Conservation (phyloP, 1,284 basidiomycete species). For the Uromyces viciae-fabae region DNA sequence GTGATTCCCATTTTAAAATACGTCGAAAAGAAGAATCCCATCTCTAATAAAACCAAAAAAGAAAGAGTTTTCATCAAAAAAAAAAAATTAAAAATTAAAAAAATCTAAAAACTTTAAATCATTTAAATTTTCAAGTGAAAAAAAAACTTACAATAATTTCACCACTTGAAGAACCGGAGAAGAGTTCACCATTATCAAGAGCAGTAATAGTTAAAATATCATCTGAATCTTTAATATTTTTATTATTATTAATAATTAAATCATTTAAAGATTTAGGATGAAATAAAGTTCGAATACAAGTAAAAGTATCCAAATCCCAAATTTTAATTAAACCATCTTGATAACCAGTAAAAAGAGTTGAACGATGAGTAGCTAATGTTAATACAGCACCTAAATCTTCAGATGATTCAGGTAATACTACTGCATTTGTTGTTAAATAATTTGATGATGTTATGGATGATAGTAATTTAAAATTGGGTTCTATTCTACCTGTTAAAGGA, state of each 20-base stretch:
- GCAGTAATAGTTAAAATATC: conserved; percentile 42
- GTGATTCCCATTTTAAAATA: conserved; percentile 32
- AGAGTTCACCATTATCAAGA: conserved; percentile 44
- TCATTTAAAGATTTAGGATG: conserved; percentile 30
- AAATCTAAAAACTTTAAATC: too few relatives aligned
- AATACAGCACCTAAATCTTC: conserved; percentile 43
- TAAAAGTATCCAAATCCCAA: conserved; percentile 45
- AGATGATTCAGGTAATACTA: neutral
- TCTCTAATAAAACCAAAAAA: neutral
- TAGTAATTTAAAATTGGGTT: conserved; percentile 18
- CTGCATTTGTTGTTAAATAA: neutral
- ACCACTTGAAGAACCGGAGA: conserved; percentile 43
- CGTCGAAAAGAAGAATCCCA: conserved; percentile 42
- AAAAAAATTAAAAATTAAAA: too few relatives aligned
- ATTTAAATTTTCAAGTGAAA: too few relatives aligned
- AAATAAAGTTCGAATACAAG: conserved; percentile 45
- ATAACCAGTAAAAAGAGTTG: conserved; percentile 42
- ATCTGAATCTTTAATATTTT: conserved; percentile 14
- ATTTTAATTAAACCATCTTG: conserved; percentile 45
- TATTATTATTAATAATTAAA: too few relatives aligned
- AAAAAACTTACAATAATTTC: conserved; percentile 29
- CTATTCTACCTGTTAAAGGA: conserved; percentile 17
- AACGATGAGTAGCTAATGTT: conserved; percentile 23
- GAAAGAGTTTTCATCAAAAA: too few relatives aligned
- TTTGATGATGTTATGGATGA: neutral